phyloP scores from a whole-genome alignment of 192 early-diverging fungal species.

The Coemansia sp. region DNA sequence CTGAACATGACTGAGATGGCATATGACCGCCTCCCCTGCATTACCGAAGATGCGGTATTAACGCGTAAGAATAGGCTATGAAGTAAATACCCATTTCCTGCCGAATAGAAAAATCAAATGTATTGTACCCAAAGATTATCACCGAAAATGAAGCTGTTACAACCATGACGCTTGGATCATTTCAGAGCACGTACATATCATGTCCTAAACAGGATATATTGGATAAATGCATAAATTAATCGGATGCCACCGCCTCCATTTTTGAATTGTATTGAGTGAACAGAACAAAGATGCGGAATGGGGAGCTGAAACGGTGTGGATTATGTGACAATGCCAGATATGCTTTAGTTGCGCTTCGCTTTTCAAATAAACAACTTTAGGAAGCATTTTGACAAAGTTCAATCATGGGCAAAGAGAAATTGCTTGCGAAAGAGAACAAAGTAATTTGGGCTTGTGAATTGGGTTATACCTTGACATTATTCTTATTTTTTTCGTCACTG shows the following conservation, averaged over 20 bases:
- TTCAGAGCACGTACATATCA: conserved; percentile 1
- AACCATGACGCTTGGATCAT: conserved; percentile 9
- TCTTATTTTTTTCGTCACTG: too few species aligned
- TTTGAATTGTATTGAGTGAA: not conserved
- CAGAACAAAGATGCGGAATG: not conserved
- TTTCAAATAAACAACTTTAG: not conserved
- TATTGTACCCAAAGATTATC: not conserved
- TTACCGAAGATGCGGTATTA: not conserved
- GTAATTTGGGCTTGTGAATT: too few species aligned
- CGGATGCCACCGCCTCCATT: conserved; percentile 15
- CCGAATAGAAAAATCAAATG: not conserved
- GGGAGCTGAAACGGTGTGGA: not conserved
- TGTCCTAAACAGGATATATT: conserved; percentile 26
- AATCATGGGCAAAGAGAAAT: not conserved
- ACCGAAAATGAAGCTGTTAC: not conserved
- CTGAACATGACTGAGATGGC: conserved; percentile 3
- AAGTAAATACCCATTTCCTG: not conserved
- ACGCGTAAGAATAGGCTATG: not conserved
- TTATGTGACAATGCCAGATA: not conserved
- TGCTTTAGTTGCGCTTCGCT: not conserved
- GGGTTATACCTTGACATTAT: too few species aligned
- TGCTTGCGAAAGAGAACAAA: not conserved
- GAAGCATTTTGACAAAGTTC: not conserved
- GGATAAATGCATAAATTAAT: conserved; percentile 39
- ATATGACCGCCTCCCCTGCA: not conserved